Base-by-base conservation (phyloP, 2,329 filamentous ascomycete species). In the Aulographum hederae region DNA sequence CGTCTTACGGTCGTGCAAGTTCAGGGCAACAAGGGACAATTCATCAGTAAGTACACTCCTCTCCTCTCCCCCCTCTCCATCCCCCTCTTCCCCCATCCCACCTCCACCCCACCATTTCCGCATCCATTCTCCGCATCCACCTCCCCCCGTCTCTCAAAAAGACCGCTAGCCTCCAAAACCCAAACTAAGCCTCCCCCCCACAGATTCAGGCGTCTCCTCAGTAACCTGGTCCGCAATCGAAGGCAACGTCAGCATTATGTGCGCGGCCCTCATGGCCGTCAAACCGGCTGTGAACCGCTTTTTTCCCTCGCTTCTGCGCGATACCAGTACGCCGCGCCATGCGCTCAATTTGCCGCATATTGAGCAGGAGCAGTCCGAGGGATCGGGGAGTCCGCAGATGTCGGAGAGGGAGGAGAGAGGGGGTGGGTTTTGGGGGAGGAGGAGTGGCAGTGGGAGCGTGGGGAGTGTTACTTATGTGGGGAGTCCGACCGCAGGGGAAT, bases 231-330 rank as follows among this genome's bases (percentile, higher is more conserved):
- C 52, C 2, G 46, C 46, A 2, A 43, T 54, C 26, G 57, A 62
- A 42, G 46, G 53, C 30, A 60, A 60, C 31, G 45, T 57, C 2
- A 54, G 55, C 16, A 57, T 61, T 38, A 50, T 56, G 4, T 61
- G 54, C 39, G 55, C 56, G 8, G 60, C 51, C 2, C 37, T 61
- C 13, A 42, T 59, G 1, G 53, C 56, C 2, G 46, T 61, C 37
- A 59, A 57, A 32, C 56, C 54, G 5, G 42, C 60, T 6, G 35
- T 60, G 32, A 39, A 43, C 5, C 46, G 42, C 12, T 37, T 50
- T 27, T 48, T 52, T 14, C 56, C 56, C 1, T 37, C 37, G 3
- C 32, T 56, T 15, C 35, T 50, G 15, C 44, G 39, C 34, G 31
- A 32, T 20, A 12, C 6, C 6, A 8, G 14, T 8, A 6, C 27